Percentiles rank a stretch among this genome's conserved stretches.
phyloP scores from a whole-genome alignment of 2,329 filamentous ascomycete genomes.

The Colletotrichum abscissum region DNA sequence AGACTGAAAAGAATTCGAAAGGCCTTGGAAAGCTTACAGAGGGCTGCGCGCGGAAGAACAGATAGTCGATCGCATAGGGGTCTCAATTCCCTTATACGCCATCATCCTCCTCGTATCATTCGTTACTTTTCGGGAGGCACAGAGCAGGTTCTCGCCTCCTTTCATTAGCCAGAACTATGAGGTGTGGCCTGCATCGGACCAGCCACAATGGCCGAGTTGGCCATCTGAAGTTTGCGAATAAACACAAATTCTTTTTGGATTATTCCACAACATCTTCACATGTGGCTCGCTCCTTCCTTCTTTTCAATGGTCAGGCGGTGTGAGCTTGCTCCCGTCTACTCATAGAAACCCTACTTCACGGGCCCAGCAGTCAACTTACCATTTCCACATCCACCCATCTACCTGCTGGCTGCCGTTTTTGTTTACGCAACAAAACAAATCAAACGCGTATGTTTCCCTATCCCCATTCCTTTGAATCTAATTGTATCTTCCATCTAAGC shows the following conservation, averaged over 20 bases:
- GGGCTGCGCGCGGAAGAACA: too few species aligned
- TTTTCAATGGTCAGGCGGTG: neutral
- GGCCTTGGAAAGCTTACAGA: too few species aligned
- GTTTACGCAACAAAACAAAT: neutral
- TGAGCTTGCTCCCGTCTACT: neutral
- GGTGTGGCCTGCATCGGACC: too few species aligned
- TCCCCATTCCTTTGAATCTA: neutral
- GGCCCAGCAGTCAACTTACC: neutral
- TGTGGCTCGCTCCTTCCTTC: neutral
- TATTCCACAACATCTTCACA: neutral
- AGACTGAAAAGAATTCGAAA: too few species aligned
- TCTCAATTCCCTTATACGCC: too few species aligned
- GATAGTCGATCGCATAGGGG: too few species aligned
- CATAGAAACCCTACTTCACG: neutral
- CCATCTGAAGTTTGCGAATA: neutral
- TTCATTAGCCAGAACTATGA: too few species aligned
- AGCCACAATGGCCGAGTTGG: too few species aligned
- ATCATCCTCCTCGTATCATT: too few species aligned
- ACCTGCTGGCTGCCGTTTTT: neutral
- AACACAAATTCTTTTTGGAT: neutral
- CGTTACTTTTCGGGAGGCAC: too few species aligned
- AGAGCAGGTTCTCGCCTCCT: too few species aligned
- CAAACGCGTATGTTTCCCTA: neutral
- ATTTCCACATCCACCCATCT: neutral
- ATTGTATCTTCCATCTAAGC: neutral